Conservation (phyloP, 2,329 filamentous ascomycete genomes). For the Lomentospora prolificans region DNA sequence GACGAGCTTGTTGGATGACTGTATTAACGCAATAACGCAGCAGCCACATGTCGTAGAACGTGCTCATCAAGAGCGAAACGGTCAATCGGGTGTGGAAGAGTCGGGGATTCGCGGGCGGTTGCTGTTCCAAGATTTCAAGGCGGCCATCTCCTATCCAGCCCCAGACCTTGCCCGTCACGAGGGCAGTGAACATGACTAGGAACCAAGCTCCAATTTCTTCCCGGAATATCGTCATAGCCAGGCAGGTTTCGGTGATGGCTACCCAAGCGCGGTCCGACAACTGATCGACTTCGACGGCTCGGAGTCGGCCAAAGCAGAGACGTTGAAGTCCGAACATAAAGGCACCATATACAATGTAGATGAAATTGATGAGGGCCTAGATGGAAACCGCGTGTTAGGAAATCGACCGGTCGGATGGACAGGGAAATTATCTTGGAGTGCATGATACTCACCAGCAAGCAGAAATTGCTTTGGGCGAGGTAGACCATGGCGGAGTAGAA, state of each 20-base stretch:
- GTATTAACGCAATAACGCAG: slow-evolving; percentile 72
- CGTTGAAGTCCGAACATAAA: slow-evolving; percentile 83
- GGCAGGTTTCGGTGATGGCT: slow-evolving; percentile 88
- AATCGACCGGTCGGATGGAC: neutral
- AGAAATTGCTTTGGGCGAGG: slow-evolving; percentile 91
- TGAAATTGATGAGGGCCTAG: slow-evolving; percentile 83
- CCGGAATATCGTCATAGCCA: slow-evolving; percentile 97
- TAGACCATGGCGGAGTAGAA: slow-evolving; percentile 98
- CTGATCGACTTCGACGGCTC: slow-evolving; percentile 91
- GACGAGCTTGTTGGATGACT: slow-evolving; percentile 78
- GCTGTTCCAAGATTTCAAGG: slow-evolving; percentile 89
- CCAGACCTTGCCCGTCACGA: slow-evolving; percentile 94
- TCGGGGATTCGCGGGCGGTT: slow-evolving; percentile 78
- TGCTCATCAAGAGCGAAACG: slow-evolving; percentile 66
- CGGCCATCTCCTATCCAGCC: slow-evolving; percentile 95
- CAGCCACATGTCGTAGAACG: slow-evolving; percentile 71
- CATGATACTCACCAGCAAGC: slow-evolving; percentile 61
- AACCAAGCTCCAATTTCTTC: slow-evolving; percentile 94
- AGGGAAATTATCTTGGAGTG: neutral
- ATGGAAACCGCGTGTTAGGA: neutral
- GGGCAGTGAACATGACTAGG: slow-evolving; percentile 86
- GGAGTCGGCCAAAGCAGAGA: slow-evolving; percentile 79
- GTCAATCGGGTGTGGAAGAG: slow-evolving; percentile 80
- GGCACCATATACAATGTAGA: slow-evolving; percentile 69
- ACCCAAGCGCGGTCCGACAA: slow-evolving; percentile 98